Conservation (phyloP, 1,284 basidiomycete genomes). For the Coniferiporia sulphurascens region DNA sequence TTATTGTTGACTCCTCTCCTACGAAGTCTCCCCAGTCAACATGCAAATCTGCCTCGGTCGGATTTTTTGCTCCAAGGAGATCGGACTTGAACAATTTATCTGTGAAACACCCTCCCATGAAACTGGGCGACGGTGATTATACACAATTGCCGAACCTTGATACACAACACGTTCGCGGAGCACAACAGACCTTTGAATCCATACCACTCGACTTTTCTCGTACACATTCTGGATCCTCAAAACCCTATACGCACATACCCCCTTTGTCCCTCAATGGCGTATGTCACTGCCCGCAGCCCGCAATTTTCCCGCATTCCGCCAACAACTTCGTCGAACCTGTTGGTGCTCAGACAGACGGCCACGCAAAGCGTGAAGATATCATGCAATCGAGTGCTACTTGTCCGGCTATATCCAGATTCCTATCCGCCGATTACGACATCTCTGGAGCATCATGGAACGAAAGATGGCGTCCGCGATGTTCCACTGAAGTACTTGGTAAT, state of each 20-base stretch:
- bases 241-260: background rate
- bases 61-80: conserved; percentile 17
- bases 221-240: background rate
- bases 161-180: conserved; percentile 61
- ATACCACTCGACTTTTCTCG: conserved; percentile 14
- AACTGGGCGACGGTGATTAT: conserved; percentile 18
- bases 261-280: background rate
- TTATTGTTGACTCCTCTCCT: conserved; percentile 38
- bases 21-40: conserved; percentile 23
- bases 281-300: background rate
- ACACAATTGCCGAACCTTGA: conserved; percentile 46
- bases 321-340: conserved; percentile 1
- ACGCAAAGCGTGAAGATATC: background rate
- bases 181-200: conserved; percentile 34
- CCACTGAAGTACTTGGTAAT: conserved; percentile 80
- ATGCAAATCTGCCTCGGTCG: background rate
- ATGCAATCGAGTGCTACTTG: conserved; percentile 1
- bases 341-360: conserved; percentile 2
- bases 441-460: conserved; percentile 55
- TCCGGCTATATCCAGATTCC: conserved; percentile 51
- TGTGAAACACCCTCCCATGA: conserved; percentile 3
- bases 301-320: background rate
- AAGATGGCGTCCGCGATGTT: conserved; percentile 70
- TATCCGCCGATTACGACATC: conserved; percentile 23
- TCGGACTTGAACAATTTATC: background rate